These are phyloP conservation scores for Candida broadrunensis DNA, from an alignment of 805 yeast species.

Conservation along the genomic window DNA sequence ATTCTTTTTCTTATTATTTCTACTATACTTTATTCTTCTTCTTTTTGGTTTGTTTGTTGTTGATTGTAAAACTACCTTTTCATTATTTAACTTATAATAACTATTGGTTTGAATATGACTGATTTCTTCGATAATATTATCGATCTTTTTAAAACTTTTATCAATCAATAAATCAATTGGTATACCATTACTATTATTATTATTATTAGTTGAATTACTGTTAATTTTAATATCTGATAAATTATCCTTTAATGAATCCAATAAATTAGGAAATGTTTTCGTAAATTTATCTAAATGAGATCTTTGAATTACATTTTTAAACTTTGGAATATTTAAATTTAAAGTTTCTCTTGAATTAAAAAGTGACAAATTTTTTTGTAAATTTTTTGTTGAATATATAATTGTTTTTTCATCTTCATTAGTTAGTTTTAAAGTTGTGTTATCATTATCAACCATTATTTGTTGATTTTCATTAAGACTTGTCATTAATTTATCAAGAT, in stretches of 20 bases:
- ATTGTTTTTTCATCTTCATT: conserved; percentile 5
- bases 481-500: conserved; percentile 4
- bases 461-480: conserved; percentile 3
- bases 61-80: conserved; percentile 11
- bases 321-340: conserved; percentile 60
- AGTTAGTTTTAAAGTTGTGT: conserved; percentile 4
- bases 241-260: conserved; percentile 33
- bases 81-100: conserved; percentile 26
- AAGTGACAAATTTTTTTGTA: conserved; percentile 36
- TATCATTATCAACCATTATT: neutral
- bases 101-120: conserved; percentile 45
- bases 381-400: conserved; percentile 48
- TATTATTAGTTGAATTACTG: neutral
- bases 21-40: conserved; percentile 34
- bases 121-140: conserved; percentile 37
- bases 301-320: conserved; percentile 57
- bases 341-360: conserved; percentile 78
- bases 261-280: conserved; percentile 34
- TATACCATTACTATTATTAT: conserved; percentile 28
- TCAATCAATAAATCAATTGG: conserved; percentile 35
- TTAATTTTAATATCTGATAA: neutral
- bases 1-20: conserved; percentile 7
- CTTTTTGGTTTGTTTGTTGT: conserved; percentile 36
- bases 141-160: conserved; percentile 27
- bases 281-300: conserved; percentile 44